Evolutionary conservation across 2,329 filamentous ascomycete species (phyloP), one percentile per base, ranked within the genome.

Genomic region (Cladorrhinum sp.): DNA sequence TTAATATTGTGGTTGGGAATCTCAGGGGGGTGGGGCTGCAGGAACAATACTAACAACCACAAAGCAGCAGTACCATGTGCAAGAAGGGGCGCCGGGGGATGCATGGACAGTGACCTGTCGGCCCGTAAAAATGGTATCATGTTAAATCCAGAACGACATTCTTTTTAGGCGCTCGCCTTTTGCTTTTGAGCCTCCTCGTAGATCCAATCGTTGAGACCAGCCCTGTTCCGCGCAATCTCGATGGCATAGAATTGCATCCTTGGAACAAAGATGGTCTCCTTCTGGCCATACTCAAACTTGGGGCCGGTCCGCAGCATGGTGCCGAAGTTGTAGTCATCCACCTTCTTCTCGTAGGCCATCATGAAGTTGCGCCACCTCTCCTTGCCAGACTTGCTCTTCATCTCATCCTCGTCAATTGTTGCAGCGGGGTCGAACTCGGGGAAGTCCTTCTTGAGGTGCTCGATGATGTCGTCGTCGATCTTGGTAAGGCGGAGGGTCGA

Each of bases 321-420:
- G 59, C 95, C 95, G 76, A 97, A 99, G 81, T 97, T 99, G 82
- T 88, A 99, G 77, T 99, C 96, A 65, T 95, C 89, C n/a, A 99
- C 81, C 77, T 85, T 93, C 77, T 96, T 93, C 79, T 98, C 92
- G 75, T 97, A 99, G 64, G 83, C 80, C 82, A 90, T 93, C 84
- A 97, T 90, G 79, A 97, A 99, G 66, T 89, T 90, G 70, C 95
- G 87, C 95, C 95, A 99, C 73, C 85, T 84, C 77, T 96, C 92
- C 81, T 99, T 99, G 73, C 93, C 93, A 13, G 80, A 77, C 79
- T 96, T 96, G 84, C 91, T 97, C 87, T 99, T 99, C 93, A 99
- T 97, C 69, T 90, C 82, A 68, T 96, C 89, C 79, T 99, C 95
- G 73, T 96, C 77, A 66, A 99, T 88, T 10, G 89, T 90, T 48